Evolutionary conservation across 192 early-diverging fungal genomes (phyloP).

Genomic region (Umbelopsis sp.): DNA sequence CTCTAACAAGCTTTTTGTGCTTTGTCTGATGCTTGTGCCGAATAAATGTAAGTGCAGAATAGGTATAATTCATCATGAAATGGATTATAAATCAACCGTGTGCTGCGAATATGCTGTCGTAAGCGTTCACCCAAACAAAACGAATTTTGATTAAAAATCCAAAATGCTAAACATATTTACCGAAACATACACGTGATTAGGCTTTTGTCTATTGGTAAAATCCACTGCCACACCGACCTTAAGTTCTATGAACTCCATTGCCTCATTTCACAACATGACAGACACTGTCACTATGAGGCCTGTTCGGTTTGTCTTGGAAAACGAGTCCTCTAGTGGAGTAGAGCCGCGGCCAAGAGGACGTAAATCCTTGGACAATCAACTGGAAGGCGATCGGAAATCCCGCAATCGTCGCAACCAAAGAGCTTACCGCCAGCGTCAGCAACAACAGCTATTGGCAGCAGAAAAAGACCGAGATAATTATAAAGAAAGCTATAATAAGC

Average conservation of each 20-base stretch:
- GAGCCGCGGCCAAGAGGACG: conserved; percentile 6
- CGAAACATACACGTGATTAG: background rate
- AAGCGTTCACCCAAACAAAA: background rate
- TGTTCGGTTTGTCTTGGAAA: conserved; percentile 10
- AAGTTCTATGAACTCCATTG: too few species aligned
- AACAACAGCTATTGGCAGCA: background rate
- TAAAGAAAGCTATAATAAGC: background rate
- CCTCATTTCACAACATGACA: background rate
- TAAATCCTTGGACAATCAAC: background rate
- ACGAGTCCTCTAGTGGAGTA: conserved; percentile 6
- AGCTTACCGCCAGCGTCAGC: conserved; percentile 11
- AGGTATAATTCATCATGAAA: background rate
- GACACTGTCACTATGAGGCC: background rate
- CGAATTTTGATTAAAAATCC: background rate
- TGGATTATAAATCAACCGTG: background rate
- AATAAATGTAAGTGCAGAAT: background rate
- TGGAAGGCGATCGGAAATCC: conserved; percentile 1
- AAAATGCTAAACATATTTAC: background rate
- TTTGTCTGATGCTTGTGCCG: background rate
- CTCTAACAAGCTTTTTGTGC: background rate
- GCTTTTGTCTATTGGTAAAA: background rate
- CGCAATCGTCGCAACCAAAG: conserved; percentile 11
- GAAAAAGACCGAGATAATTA: background rate
- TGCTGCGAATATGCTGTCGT: background rate
- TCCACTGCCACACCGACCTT: too few species aligned